Base-by-base conservation (phyloP, 148 eudicot species). In the Camellia japonica region DNA sequence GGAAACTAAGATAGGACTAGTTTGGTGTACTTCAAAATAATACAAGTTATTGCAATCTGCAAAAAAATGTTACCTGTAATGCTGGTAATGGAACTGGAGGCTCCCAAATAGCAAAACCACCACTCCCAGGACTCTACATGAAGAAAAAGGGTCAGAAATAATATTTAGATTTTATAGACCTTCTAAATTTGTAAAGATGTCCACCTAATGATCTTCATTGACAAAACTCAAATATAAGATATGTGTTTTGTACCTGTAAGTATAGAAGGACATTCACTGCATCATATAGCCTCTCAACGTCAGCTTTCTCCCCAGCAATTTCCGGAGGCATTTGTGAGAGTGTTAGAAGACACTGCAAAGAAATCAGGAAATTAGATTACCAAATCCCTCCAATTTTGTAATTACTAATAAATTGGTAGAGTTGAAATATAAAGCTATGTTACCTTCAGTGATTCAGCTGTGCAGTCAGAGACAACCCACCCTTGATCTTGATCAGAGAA, bases 61-160 rank as follows among this genome's bases (percentile, higher is more conserved):
- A 3, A 41, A 5, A 15, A 6, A n/a, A 38, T 6, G 47, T 69
- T 73, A 87, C 90, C 84, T 88, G 76, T 71, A 86, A 58, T 47
- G 74, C 80, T 49, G 85, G 85, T 2, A 80, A 77, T 46, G 90
- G 85, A 75, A 83, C 55, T 46, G 87, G 83, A 38, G 84, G 85
- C 52, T 88, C 90, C 90, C 90, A 88, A 46, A 78, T 19, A 30
- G 82, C 83, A 75, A 88, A 88, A 43, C 90, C 90, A 18, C 90
- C 90, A 80, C 81, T 88, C 20, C 18, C 56, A 66, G 84, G 87
- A 58, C 75, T 82, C 83, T 88, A 55, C 11, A 78, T n/a, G 1
- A 52, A 44, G 43, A 61, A 52, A 62, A 61, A 74, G 0, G 5
- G 18, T 30, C 12, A 38, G 5, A 55, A 41, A 19, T 63, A 18